Evolutionary conservation across 305 asterid species (phyloP), one percentile per base, ranked within the genome.

Genomic region (Stenogyne calaminthoides): DNA sequence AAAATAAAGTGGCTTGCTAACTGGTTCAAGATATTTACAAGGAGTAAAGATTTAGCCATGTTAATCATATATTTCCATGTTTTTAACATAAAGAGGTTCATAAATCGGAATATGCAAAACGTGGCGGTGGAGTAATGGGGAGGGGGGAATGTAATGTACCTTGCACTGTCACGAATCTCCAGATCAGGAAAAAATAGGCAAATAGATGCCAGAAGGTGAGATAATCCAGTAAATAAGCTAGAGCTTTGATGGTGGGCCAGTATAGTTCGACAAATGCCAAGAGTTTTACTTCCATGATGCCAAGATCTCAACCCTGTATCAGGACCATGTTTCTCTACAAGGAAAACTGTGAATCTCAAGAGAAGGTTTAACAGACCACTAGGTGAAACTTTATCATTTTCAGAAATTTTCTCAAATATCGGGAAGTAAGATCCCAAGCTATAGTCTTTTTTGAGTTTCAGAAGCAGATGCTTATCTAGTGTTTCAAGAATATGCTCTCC

Each of bases 81-180:
- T 75, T 54, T 49, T 59, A 42, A 40, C 46, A 60, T 19, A 40
- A 63, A 14, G 62, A 67, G 62, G 63, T n/a, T 34, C n/a, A 63
- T 59, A 60, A 19, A 58, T 54, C 64, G 71, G 7, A 72, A 25
- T n/a, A 54, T 27, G 65, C 60, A 57, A 19, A 80, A 74, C 20
- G 32, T 49, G 47, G 36, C 40, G 66, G 36, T 32, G 36, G 36
- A 1, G 36, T 32, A 4, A 32, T 32, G 36, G 42, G 18, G 64
- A 32, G 74, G 32, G 72, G 67, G 60, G 64, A 78, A 62, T 29
- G 49, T 29, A 59, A 51, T 57, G 70, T 6, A 94, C 98, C 98
- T 91, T 71, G 99, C 96, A 81, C 75, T 86, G 82, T 94, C 99
- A 74, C 97, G 99, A 78, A 94, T 86, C 70, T 94, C 99, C 88